Conservation (phyloP, 1,284 basidiomycete species). For the Macrocystidia cucumis region DNA sequence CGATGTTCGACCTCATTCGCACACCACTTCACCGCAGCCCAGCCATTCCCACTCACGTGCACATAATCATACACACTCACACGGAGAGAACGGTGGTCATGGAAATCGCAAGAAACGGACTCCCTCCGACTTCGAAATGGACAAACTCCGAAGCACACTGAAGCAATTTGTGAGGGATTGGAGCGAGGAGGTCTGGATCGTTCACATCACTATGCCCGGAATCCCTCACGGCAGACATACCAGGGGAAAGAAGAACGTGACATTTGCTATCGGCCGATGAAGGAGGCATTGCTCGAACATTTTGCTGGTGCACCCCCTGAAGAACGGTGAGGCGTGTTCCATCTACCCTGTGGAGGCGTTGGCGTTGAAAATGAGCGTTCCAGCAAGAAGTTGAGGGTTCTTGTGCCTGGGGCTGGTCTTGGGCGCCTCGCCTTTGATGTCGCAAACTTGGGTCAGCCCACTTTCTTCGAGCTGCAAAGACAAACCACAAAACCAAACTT, state of each 20-base stretch:
- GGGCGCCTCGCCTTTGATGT: conserved; percentile 85
- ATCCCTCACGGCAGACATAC: background rate
- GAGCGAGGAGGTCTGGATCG: conserved; percentile 61
- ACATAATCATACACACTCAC: conserved; percentile 12
- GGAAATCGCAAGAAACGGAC: conserved; percentile 29
- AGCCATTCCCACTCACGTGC: conserved; percentile 19
- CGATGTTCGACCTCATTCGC: conserved; percentile 23
- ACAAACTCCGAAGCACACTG: conserved; percentile 84
- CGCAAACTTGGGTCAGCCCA: conserved; percentile 59
- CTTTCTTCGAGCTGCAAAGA: conserved; percentile 7
- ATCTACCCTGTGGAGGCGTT: background rate
- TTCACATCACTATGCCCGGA: conserved; percentile 3
- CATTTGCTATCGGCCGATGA: conserved; percentile 72
- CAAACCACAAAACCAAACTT: no score
- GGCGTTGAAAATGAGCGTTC: background rate
- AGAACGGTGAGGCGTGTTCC: conserved; percentile 38
- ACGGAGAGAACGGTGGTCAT: conserved; percentile 15
- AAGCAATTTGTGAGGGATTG: conserved; percentile 91
- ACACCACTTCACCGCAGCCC: conserved; percentile 19
- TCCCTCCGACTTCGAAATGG: conserved; percentile 68
- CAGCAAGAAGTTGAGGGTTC: conserved; percentile 58
- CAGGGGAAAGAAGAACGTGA: conserved; percentile 76
- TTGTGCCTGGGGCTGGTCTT: conserved; percentile 85
- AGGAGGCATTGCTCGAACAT: conserved; percentile 61
- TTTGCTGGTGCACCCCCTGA: conserved; percentile 47